These are phyloP conservation scores for Cladosporium sp. DNA, from an alignment of 2,329 filamentous ascomycete species.

Conservation along the genomic window DNA sequence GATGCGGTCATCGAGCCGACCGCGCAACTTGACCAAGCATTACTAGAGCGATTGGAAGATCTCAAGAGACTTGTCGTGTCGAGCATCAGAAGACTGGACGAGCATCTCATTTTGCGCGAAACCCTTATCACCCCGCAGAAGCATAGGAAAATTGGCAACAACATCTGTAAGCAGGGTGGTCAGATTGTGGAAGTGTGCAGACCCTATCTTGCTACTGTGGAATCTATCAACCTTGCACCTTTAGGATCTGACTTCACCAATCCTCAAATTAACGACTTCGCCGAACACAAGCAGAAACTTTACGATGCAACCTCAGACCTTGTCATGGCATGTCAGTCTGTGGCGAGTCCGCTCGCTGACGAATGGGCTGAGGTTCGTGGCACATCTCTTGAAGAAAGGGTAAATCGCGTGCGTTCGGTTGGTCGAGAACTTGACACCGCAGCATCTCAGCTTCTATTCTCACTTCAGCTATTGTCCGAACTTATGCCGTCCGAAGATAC, in stretches of 20 bases:
- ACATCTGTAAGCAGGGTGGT: slow-evolving; percentile 71
- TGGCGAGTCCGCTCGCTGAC: slow-evolving; percentile 86
- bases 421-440: slow-evolving; percentile 79
- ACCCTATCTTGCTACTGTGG: slow-evolving; percentile 82
- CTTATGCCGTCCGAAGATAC: slow-evolving; percentile 58
- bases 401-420: slow-evolving; percentile 74
- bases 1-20: slow-evolving; percentile 69
- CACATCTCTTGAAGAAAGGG: slow-evolving; percentile 79
- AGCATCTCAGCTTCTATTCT: slow-evolving; percentile 81
- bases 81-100: slow-evolving; percentile 81
- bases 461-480: slow-evolving; percentile 80
- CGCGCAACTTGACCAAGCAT: slow-evolving; percentile 66
- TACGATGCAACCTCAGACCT: slow-evolving; percentile 94
- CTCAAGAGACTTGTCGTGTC: slow-evolving; percentile 80
- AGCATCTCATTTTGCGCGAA: slow-evolving; percentile 70
- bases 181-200: slow-evolving; percentile 85
- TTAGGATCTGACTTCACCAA: slow-evolving; percentile 75
- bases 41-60: slow-evolving; percentile 81
- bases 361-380: slow-evolving; percentile 94
- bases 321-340: slow-evolving; percentile 78
- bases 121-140: slow-evolving; percentile 75
- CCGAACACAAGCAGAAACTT: slow-evolving; percentile 82
- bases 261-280: slow-evolving; percentile 81
- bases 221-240: slow-evolving; percentile 83
- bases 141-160: slow-evolving; percentile 77